Evolutionary conservation across 2,329 filamentous ascomycete species (phyloP).

Genomic region (Colletotrichum sublineola): DNA sequence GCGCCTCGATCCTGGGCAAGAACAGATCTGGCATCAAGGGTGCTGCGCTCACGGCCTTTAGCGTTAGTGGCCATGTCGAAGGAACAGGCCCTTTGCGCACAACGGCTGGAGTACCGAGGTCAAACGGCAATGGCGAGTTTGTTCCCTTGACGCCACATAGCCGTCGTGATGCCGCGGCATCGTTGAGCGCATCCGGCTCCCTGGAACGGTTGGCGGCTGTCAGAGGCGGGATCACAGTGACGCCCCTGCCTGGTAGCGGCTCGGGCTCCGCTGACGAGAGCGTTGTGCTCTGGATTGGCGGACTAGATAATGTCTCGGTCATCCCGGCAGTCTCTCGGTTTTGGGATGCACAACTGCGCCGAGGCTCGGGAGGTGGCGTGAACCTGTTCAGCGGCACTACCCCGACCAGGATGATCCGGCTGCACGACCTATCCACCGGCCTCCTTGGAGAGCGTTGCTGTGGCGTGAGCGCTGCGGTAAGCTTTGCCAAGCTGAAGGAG

Average conservation of each 20-base stretch:
- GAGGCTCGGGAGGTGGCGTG: conserved; percentile 62
- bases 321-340: conserved; percentile 68
- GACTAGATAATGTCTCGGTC: conserved; percentile 68
- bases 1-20: conserved; percentile 62
- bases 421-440: conserved; percentile 66
- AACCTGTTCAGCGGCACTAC: conserved; percentile 69
- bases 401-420: conserved; percentile 67
- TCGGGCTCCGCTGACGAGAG: conserved; percentile 65
- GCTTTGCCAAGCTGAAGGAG: conserved; percentile 48
- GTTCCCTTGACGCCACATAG: conserved; percentile 75
- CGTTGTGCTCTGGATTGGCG: conserved; percentile 69
- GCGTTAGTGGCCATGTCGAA: conserved; percentile 70
- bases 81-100: conserved; percentile 68
- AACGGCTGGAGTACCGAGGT: conserved; percentile 26
- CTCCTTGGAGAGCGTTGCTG: conserved; percentile 70
- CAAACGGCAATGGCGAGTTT: conserved; percentile 61
- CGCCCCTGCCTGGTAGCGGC: conserved; percentile 56
- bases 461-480: conserved; percentile 62
- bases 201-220: conserved; percentile 66
- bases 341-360: conserved; percentile 71
- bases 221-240: conserved; percentile 66
- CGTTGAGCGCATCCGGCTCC: conserved; percentile 57
- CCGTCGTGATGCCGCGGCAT: conserved; percentile 65
- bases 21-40: conserved; percentile 67
- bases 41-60: conserved; percentile 70